A percentile compares a stretch with the other conserved stretches of the same genome.
phyloP scores from a whole-genome alignment of 345 rosid species.

The Eucalyptus decipiens region DNA sequence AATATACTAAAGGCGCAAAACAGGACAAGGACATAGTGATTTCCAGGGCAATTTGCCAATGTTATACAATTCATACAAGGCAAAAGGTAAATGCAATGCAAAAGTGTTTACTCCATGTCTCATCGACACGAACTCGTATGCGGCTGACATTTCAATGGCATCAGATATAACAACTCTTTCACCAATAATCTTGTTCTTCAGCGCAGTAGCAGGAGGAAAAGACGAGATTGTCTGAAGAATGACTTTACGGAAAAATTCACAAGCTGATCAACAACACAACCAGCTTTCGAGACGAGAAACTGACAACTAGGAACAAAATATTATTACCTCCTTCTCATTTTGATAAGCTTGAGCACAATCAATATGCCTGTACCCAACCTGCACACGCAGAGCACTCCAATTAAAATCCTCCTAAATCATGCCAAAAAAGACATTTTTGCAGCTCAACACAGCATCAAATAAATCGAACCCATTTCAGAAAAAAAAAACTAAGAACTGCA shows the following conservation, averaged over 20 bases:
- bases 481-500: neutral
- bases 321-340: conserved; percentile 66
- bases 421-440: neutral
- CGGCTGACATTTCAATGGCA: neutral
- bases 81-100: neutral
- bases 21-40: neutral
- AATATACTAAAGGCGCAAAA: neutral
- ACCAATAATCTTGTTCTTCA: neutral
- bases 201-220: neutral
- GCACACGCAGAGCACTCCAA: neutral
- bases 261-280: neutral
- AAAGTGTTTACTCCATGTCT: neutral
- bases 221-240: neutral
- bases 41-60: neutral
- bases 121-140: neutral
- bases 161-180: neutral
- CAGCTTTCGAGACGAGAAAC: neutral
- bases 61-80: neutral
- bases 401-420: neutral
- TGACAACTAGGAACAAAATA: neutral
- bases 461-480: neutral
- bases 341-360: conserved; percentile 68
- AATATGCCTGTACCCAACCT: conserved; percentile 79
- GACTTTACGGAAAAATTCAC: neutral
- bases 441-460: neutral